Base-by-base conservation (phyloP, 495 filamentous ascomycete species). In the Mytilinidion resinicola region DNA sequence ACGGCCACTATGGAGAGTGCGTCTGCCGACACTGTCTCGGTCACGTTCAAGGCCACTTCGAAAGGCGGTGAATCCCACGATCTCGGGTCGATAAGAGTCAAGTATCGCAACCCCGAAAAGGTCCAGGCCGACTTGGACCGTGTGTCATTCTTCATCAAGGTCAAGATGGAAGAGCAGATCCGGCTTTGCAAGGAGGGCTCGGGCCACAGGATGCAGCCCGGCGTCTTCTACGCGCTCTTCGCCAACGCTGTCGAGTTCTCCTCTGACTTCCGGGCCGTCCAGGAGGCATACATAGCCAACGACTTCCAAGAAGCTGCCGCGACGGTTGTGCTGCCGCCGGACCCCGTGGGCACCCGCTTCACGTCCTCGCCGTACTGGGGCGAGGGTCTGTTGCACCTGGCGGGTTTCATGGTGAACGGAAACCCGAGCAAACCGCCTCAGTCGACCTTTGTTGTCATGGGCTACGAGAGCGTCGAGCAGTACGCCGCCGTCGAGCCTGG, bases 111-210 rank as follows among this genome's bases (percentile, higher is more conserved):
- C 42, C 30, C 46, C 17, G 60, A 59, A n/a, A 53, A 59, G 44
- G 17, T 37, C 17, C 60, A 59, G 56, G 38, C 60, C 12, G 55
- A 53, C 47, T 59, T 17, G 55, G 38, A 53, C 55, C 56, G 60
- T 15, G 48, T 53, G 44, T 62, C 60, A 12, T 62, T 34, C 60
- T 62, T 62, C 56, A 62, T 64, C 39, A 61, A 64, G 44, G 52
- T 14, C 17, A 53, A 51, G 33, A 60, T 64, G 53, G 59, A 61
- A 7, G 56, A 46, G 36, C 20, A 9, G 21, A 53, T 60, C 44
- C 14, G 47, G 38, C 17, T 19, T 50, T 38, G 21, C 49, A 61
- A 59, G 17, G 54, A 61, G 11, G 60, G 63, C 14, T 8, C 11
- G 19, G 63, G 54, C 48, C 63, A 66, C 44, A 19, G 60, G 19